Conservation (phyloP, 116 monocot species). For the Zostera marina region DNA sequence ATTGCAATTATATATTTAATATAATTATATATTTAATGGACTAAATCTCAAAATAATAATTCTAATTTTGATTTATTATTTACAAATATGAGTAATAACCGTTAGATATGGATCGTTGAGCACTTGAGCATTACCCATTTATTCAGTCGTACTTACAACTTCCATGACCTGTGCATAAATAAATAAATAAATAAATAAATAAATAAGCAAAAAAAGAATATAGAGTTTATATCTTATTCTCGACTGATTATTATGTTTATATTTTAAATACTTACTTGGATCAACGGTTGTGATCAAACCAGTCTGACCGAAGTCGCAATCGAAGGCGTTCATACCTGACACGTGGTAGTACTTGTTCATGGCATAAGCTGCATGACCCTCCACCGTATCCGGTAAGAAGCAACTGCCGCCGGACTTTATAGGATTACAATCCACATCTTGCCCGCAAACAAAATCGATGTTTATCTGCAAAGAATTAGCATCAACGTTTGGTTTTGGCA, state of each 20-base stretch:
- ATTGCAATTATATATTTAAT: too few species aligned
- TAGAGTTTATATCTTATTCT: not conserved
- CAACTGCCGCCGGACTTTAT: conserved; percentile 31
- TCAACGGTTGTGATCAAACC: conserved; percentile 18
- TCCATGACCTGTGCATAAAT: conserved; percentile 3
- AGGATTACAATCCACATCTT: conserved; percentile 27
- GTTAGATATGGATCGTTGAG: too few species aligned
- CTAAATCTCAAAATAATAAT: too few species aligned
- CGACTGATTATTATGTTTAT: not conserved
- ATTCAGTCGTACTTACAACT: conserved; percentile 4
- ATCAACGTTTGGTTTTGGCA: conserved; percentile 18
- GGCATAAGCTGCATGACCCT: conserved; percentile 32
- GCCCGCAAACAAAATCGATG: conserved; percentile 44
- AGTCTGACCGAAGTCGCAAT: conserved; percentile 36
- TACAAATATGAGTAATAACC: too few species aligned
- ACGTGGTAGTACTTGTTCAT: conserved; percentile 42
- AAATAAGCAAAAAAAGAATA: not conserved
- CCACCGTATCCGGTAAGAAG: conserved; percentile 22
- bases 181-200: not conserved
- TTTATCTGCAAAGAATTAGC: conserved; percentile 24
- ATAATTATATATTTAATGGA: too few species aligned
- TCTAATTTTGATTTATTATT: too few species aligned
- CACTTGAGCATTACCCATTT: too few species aligned
- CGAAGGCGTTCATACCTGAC: conserved; percentile 14
- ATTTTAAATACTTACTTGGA: conserved; percentile 27